Conservation (phyloP, 169 alveolate species). For the Ichthyophthirius multifiliis region DNA sequence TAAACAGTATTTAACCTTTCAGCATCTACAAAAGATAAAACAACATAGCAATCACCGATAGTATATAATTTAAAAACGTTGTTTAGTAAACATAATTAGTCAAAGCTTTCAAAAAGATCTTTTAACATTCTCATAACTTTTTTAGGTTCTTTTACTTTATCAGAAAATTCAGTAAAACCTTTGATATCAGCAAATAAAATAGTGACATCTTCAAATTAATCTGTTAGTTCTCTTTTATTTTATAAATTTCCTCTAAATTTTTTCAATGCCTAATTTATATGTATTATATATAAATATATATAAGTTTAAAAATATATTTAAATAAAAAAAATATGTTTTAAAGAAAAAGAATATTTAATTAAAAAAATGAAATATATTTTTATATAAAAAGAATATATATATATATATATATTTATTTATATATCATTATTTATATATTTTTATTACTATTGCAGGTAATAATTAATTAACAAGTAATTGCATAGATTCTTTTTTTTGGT, state of each 20-base stretch:
- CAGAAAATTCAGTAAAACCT: slow-evolving; percentile 71
- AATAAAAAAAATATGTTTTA: no score
- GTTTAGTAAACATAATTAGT: slow-evolving; percentile 66
- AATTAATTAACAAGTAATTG: background rate
- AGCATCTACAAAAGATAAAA: slow-evolving; percentile 69
- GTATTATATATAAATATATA: no score
- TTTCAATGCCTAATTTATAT: background rate
- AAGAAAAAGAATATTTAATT: no score
- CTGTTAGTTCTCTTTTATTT: slow-evolving; percentile 22
- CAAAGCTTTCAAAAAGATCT: slow-evolving; percentile 71
- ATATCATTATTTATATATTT: no score
- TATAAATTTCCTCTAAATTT: background rate
- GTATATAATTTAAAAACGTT: slow-evolving; percentile 83
- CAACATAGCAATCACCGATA: slow-evolving; percentile 85
- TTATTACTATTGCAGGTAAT: background rate
- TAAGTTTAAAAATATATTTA: no score
- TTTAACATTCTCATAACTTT: slow-evolving; percentile 68
- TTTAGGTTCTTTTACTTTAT: slow-evolving; percentile 64
- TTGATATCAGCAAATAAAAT: slow-evolving; percentile 80
- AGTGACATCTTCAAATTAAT: slow-evolving; percentile 79
- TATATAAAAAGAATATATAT: background rate
- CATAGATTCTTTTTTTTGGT: background rate
- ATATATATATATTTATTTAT: no score
- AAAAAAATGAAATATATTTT: no score
- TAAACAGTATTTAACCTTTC: slow-evolving; percentile 35